These are phyloP conservation scores for Scheffersomyces quercinus DNA, from an alignment of 1,139 yeast genomes.

Conservation along the genomic window DNA sequence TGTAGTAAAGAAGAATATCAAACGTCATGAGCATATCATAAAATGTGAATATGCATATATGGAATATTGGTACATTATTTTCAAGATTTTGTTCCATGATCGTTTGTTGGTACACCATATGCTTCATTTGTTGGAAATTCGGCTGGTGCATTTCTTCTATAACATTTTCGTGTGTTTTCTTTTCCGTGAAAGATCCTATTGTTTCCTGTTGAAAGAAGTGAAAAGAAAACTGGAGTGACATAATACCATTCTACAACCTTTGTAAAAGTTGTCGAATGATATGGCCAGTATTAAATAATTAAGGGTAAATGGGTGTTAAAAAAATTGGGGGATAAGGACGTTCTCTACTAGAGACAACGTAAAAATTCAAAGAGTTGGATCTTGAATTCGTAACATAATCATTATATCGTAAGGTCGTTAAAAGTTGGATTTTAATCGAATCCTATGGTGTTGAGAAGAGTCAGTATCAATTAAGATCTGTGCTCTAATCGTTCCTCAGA, in stretches of 20 bases:
- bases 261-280: neutral
- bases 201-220: conserved; percentile 18
- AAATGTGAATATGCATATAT: neutral
- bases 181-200: neutral
- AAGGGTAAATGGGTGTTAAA: neutral
- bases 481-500: too few relatives aligned
- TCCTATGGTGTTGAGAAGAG: conserved; percentile 4
- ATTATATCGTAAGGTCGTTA: conserved; percentile 25
- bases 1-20: too few relatives aligned
- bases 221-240: conserved; percentile 14
- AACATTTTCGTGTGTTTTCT: neutral
- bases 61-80: neutral
- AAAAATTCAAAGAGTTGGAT: conserved; percentile 33
- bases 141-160: too few relatives aligned
- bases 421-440: conserved; percentile 42
- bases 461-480: too few relatives aligned
- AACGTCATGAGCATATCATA: too few relatives aligned
- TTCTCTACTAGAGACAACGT: neutral
- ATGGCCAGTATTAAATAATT: conserved; percentile 3
- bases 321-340: neutral
- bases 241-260: neutral
- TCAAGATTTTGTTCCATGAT: too few relatives aligned
- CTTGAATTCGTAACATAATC: conserved; percentile 21
- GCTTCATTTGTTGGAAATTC: too few relatives aligned
- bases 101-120: too few relatives aligned